Base-by-base conservation (phyloP, 148 eudicot genomes). In the Dysphania ambrosioides region DNA sequence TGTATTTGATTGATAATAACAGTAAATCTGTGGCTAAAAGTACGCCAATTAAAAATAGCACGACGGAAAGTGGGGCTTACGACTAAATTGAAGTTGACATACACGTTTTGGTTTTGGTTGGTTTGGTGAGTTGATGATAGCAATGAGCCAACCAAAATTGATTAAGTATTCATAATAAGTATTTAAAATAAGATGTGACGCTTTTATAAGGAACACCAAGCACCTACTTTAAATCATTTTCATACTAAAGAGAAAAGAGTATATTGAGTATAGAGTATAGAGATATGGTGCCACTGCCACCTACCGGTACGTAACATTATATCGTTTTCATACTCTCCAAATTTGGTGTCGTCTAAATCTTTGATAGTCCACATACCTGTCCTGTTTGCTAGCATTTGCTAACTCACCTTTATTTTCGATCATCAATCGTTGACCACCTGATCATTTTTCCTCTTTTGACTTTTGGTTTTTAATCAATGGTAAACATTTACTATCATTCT, bases 51-150 rank as follows among this genome's bases (percentile, higher is more conserved):
- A 42, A 57, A 23, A 19, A 30, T 44, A 53, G 19, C 18, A 66
- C 47, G 24, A 53, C 26, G 36, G 29, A 75, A 56, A 63, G 69
- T 62, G 53, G 40, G 24, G 13, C 30, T 56, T 26, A 18, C 65
- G 0, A 57, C 30, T 31, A 3, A 7, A 71, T 29, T 13, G 58
- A 18, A 27, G 24, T 36, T n/a, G 30, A 71, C 58, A 53, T 53
- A 15, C 35, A 6, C 13, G 7, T 63, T 51, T 51, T 16, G 77
- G 38, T 58, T 76, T 58, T 42, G 73, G 38, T 26, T 31, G 57
- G 58, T 42, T 68, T 69, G 73, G 77, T 74, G 62, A 35, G 62
- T 65, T 64, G 47, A 65, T 64, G 68, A 69, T 6, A 21, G 30
- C 27, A 68, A 68, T 76, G 31, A 58, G 15, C 72, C 67, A 63